phyloP scores from a whole-genome alignment of 2,329 filamentous ascomycete species.

The Fusarium sp. region DNA sequence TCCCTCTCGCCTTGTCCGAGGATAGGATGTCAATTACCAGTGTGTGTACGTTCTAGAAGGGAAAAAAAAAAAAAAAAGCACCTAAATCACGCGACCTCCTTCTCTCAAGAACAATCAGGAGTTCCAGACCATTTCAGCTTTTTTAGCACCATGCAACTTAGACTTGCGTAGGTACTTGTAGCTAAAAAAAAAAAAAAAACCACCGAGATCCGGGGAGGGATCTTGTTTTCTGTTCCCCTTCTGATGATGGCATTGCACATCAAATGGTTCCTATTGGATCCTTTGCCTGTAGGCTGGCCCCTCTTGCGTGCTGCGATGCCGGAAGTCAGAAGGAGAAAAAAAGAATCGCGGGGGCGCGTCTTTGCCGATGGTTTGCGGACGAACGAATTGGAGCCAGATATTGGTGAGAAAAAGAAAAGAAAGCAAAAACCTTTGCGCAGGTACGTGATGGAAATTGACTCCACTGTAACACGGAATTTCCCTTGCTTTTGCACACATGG shows the following conservation, averaged over 20 bases:
- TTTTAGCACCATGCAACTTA: neutral
- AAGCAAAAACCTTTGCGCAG: neutral
- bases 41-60: neutral
- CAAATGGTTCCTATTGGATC: neutral
- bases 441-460: constrained; percentile 4
- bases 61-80: neutral
- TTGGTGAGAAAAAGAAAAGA: neutral
- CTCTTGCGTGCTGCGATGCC: neutral
- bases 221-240: neutral
- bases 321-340: neutral
- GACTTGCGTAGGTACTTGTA: neutral
- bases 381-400: neutral
- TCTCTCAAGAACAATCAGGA: constrained; percentile 3
- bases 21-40: neutral
- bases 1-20: neutral
- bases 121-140: neutral
- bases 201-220: neutral
- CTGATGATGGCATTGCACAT: constrained; percentile 28
- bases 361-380: neutral
- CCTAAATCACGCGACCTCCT: constrained; percentile 28
- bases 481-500: neutral
- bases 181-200: neutral
- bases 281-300: neutral
- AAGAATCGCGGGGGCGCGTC: neutral
- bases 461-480: constrained; percentile 20